Base-by-base conservation (phyloP, 2,329 filamentous ascomycete genomes). In the Arthrobotrys musiformis region DNA sequence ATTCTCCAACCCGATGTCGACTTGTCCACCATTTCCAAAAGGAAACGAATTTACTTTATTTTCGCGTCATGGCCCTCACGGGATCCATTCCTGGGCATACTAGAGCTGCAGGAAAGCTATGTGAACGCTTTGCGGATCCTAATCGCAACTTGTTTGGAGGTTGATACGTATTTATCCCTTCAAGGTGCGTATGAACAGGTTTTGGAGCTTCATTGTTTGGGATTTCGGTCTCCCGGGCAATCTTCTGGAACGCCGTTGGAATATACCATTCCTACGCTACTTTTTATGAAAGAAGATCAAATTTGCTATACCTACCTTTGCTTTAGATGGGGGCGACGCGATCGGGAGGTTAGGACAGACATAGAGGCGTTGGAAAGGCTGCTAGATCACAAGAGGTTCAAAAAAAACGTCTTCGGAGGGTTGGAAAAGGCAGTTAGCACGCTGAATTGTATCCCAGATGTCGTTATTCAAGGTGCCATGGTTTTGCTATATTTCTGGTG, bases 301-400 rank as follows among this genome's bases (percentile, higher is more conserved):
- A 11, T 54, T n/a, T 67, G 62, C 19, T 67, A 56, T 28, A 44
- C 33, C 13, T 67, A 56, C 30, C 13, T 67, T 6, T 44, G 37
- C 48, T 28, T 7, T 2, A 54, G 46, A 40, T 67, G 28, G 42
- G 5, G 33, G 15, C 17, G 19, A 28, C 42, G 42, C 15, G 22
- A 30, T 17, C 26, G 48, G 15, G 15, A 56, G 50, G 50, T 17
- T 11, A 8, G 7, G 5, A 28, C 15, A 2, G 48, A 52, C 30
- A n/a, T 30, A 4, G 48, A 52, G 13, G 48, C 48, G 1, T 1
- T 30, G 1, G 4, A 52, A 17, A 28, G 48, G 11, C 17, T 52
- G 24, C 4, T 17, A 7, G 15, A 30, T 8, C 48, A 4, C 15
- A 2, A 52, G 22, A 30, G 30, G 24, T 35, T 35, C 22, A 37